Evolutionary conservation across 164 flowering plant genomes (phyloP).

Genomic region (Dillenia suffruticosa): DNA sequence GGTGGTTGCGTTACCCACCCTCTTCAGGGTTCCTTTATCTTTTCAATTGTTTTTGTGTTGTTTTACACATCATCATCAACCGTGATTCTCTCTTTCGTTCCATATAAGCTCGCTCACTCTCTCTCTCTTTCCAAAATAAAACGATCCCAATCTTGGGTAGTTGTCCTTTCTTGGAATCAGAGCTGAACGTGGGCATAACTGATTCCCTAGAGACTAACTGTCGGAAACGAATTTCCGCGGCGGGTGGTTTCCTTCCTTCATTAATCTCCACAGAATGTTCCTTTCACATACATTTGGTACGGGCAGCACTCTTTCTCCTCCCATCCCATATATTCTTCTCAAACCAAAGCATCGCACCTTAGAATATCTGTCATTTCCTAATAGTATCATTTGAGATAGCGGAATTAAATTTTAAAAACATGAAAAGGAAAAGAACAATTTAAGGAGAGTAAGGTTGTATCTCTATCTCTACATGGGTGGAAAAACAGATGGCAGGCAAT

Average conservation of each 20-base stretch:
- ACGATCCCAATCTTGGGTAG: constrained; percentile 32
- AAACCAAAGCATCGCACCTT: no score
- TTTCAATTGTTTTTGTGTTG: constrained; percentile 7
- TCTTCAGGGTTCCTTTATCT: neutral
- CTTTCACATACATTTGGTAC: constrained; percentile 8
- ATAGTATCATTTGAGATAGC: no score
- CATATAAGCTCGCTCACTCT: constrained; percentile 21
- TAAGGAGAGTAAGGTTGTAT: no score
- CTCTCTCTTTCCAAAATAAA: constrained; percentile 8
- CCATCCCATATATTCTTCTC: no score
- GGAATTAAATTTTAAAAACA: no score
- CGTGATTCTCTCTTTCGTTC: constrained; percentile 8
- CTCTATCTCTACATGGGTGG: no score
- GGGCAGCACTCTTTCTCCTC: no score
- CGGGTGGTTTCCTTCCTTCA: constrained; percentile 2
- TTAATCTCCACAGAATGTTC: constrained; percentile 14
- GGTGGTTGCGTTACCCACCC: constrained; percentile 20
- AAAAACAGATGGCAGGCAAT: no score
- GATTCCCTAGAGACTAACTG: neutral
- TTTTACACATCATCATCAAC: neutral
- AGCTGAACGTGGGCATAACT: constrained; percentile 13
- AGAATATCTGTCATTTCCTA: no score
- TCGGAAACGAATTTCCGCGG: constrained; percentile 19
- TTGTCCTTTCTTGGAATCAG: constrained; percentile 39
- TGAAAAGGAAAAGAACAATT: no score